Evolutionary conservation across 768 basidiomycete genomes (phyloP), one percentile per base, ranked within the genome.

Genomic region (Clavulina sp.): DNA sequence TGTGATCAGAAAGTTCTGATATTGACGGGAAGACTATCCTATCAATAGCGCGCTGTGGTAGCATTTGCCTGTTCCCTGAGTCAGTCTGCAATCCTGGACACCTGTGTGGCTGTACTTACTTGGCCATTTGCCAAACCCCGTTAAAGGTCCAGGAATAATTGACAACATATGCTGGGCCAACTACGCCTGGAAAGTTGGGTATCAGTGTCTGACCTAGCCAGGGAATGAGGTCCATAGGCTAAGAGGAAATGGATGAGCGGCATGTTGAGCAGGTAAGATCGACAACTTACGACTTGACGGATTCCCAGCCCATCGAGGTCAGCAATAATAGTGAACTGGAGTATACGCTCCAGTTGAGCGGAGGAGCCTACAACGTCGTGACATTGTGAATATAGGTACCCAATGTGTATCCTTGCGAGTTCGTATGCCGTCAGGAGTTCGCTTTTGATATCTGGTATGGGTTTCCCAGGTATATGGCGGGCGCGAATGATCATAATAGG

Each of bases 131-230:
- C 55, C 55, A 56, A 2, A 54, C 23, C 7, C 56, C 55, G 19
- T 29, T 41, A 50, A 49, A 55, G 1, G 55, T 40, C 55, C 55
- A 56, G 3, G 55, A 56, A 29, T 54, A 56, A 32, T 56, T 56
- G 3, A 56, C 53, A 9, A 56, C 47, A 50, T 50, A 56, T 24
- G 46, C 49, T 54, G 44, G 3, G 26, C 46, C 51, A 40, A 52
- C 54, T 2, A 55, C 30, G 4, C 54, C 54, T 19, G 54, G 54
- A 47, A 47, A 55, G 26, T 55, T 49, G 18, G 52, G 52, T 9
- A 41, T 51, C 4, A 53, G n/a, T 23, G 46, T 41, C n/a, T 49
- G 24, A n/a, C 32, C 33, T 4, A 55, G 30, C 54, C 54, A 55
- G 18, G 55, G 32, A 19, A 40, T 33, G 6, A 55, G n/a, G 16